Percentiles rank a stretch among this genome's conserved stretches.
Evolutionary conservation across 2,329 filamentous ascomycete genomes (phyloP).

Genomic region (Arthrobotrys conoides): DNA sequence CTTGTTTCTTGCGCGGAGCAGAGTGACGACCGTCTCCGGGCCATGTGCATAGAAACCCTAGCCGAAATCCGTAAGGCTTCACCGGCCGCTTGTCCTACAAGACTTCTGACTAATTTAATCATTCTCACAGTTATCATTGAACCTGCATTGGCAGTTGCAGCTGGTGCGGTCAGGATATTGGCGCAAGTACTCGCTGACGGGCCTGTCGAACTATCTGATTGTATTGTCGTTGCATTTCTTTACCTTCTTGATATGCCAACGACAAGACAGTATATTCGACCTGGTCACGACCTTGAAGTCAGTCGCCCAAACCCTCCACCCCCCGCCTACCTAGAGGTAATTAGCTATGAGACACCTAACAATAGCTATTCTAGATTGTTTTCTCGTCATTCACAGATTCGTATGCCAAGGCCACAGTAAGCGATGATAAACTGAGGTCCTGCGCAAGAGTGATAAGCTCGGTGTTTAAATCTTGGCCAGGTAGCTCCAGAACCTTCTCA

Average conservation of each 20-base stretch:
- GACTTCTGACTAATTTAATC: neutral
- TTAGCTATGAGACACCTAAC: neutral
- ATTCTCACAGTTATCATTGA: constrained; percentile 77
- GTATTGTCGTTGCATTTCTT: constrained; percentile 86
- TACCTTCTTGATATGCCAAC: constrained; percentile 89
- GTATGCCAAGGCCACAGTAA: constrained; percentile 70
- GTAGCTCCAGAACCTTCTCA: constrained; percentile 43
- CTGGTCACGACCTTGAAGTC: constrained; percentile 89
- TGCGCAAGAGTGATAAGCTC: constrained; percentile 94
- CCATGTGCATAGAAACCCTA: constrained; percentile 92
- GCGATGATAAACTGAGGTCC: constrained; percentile 80
- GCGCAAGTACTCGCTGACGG: constrained; percentile 93
- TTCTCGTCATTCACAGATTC: constrained; percentile 96
- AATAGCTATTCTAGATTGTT: constrained; percentile 67
- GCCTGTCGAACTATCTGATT: constrained; percentile 91
- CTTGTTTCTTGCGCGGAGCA: constrained; percentile 92
- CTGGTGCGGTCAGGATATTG: constrained; percentile 87
- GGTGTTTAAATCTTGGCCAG: constrained; percentile 93
- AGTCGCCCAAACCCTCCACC: constrained; percentile 7
- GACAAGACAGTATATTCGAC: constrained; percentile 83
- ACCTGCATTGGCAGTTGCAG: constrained; percentile 82
- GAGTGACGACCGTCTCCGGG: constrained; percentile 84
- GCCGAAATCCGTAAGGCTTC: constrained; percentile 77
- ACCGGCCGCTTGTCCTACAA: neutral
- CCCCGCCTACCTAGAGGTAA: too few species aligned